Evolutionary conservation across 2,329 filamentous ascomycete genomes (phyloP), one percentile per base, ranked within the genome.

Genomic region (Elsinoe necatrix): DNA sequence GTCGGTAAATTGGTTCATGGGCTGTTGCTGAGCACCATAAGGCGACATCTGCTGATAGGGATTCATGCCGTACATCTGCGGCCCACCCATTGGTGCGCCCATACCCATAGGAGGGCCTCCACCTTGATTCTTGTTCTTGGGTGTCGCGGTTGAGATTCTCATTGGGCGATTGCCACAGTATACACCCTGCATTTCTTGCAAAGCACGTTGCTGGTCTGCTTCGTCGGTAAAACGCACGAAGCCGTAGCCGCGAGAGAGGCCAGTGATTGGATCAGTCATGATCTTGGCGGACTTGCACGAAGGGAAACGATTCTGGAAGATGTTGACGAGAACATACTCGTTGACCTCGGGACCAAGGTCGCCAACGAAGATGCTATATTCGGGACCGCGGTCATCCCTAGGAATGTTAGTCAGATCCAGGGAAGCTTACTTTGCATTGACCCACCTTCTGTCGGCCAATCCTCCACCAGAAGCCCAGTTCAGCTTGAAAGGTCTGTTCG

Each of bases 211-310:
- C 77, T 97, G 92, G 68, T 98, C 93, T 63, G 84, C 82, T 77
- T 97, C 92, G 64, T 95, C 89, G 54, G 89, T 89, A 77, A 98
- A 98, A 63, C 93, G 89, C 55, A 98, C 93, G 67, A 98, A 98
- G 47, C 93, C 93, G 68, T 98, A 98, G 57, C 93, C 93, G 61
- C 93, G 90, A 62, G 91, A 96, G 82, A 97, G 92, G 65, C 93
- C 93, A 62, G 87, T 95, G 75, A 97, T 93, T 60, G 93, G 92
- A 68, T 98, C 93, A 60, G 92, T 95, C 93, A 98, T 98, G 75
- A 98, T 98, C 81, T 98, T 98, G 68, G 93, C 93, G 35, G 90
- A 95, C 79, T 97, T 97, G 87, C 92, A 97, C 7, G 90, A 95
- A 0, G 87, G 87, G 79, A 95, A 98, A 60, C 92, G 89, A 68